Conservation (phyloP, 1,284 basidiomycete species). For the Melampsora americana region DNA sequence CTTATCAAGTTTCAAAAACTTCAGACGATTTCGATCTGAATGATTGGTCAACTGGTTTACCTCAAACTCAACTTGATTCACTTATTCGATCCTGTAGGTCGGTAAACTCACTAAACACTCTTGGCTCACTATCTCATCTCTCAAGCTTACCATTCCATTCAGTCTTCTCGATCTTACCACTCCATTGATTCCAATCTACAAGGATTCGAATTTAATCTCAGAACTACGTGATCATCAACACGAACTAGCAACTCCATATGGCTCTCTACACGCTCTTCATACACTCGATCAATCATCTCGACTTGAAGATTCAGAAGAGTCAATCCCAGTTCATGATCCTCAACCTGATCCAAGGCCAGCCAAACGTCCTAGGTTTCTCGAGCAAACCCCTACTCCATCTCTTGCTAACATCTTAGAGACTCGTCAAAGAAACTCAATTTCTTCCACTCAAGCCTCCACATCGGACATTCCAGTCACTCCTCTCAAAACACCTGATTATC, state of each 20-base stretch:
- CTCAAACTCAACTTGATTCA: not conserved
- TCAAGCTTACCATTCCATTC: not conserved
- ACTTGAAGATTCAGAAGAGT: not conserved
- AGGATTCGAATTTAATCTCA: conserved; percentile 31
- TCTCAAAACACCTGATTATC: conserved; percentile 17
- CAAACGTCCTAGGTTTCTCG: not conserved
- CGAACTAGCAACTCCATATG: conserved; percentile 40
- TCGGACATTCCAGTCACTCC: not conserved
- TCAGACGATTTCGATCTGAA: too few relatives aligned
- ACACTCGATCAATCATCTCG: not conserved
- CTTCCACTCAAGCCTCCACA: not conserved
- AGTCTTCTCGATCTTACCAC: conserved; percentile 31
- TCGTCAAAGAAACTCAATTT: not conserved
- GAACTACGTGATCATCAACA: conserved; percentile 32
- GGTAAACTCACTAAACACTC: not conserved
- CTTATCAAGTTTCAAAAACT: not conserved
- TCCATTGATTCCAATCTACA: conserved; percentile 26
- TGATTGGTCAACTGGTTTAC: too few relatives aligned
- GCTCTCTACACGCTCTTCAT: conserved; percentile 36
- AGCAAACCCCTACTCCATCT: conserved; percentile 11
- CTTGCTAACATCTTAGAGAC: not conserved
- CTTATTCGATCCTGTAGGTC: not conserved
- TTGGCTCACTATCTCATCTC: not conserved
- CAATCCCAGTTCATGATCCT: not conserved
- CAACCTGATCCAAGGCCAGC: not conserved